Base-by-base conservation (phyloP, 2,329 filamentous ascomycete genomes). In the Pseudonectria foliicola region DNA sequence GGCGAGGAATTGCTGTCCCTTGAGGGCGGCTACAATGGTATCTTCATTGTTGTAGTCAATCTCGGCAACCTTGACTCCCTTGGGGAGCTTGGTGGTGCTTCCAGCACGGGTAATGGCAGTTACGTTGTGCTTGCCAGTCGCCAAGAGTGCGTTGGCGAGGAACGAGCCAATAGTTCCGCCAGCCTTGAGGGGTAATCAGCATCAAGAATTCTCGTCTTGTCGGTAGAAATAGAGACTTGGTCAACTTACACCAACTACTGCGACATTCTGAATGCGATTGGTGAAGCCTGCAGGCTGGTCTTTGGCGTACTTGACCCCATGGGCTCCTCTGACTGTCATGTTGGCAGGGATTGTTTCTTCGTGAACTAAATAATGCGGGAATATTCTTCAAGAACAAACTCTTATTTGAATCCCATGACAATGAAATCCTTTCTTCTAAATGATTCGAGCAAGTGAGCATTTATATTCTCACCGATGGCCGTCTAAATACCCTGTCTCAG, bases 1-100 rank as follows among this genome's bases (percentile, higher is more conserved):
- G 44, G 78, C 60, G 3, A 80, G 58, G 25, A 67, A 68, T n/a
- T 80, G 65, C 40, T 80, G 72, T 38, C 62, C 73, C 21, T 57
- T 49, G 3, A 80, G 64, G 3, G 72, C 74, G 1, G 53, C 49
- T 1, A 72, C 60, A 7, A 80, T 48, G 1, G 67, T 61, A 1
- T 52, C 45, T 16, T 62, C 50, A 30, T 67, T 57, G 26, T 60
- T 53, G 42, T 72, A 73, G 48, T 71, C 61, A 13, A 77, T 60
- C 2, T 44, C 34, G 26, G 55, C 60, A 14, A 62, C 48, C 2
- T 55, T 55, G 21, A 73, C 60, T 11, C 68, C 67, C 2, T 59
- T 42, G 3, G 73, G 71, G 4, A 74, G 47, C 12, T 46, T 56
- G 41, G 51, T 60, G 1, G 43, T 40, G 50, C 67, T 70, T 31